Base-by-base conservation (phyloP, 225 moss, liverwort and hornwort genomes). In the Anthoceros angustus region DNA sequence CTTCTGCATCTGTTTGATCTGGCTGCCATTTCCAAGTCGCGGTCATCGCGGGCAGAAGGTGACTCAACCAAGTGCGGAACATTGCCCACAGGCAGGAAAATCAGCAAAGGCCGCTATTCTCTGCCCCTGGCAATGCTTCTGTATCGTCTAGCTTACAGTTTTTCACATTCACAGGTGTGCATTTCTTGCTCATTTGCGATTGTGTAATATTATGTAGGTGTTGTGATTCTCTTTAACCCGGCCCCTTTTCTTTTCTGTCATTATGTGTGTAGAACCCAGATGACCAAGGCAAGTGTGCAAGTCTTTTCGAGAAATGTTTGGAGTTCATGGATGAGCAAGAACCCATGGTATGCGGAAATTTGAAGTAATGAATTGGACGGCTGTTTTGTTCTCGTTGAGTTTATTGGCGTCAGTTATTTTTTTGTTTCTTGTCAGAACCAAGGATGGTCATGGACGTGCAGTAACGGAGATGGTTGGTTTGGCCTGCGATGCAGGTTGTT, bases 321-420 rank as follows among this genome's bases (percentile, higher is more conserved):
- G 92, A 98, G 69, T 98, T 85, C 67, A 89, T 98, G 95, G 89
- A 98, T 67, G 89, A 98, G 72, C 95, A 98, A 79, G 87, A 92
- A 71, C 92, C 92, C 70, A 68, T 92, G 86, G 95, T 98, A 80
- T 42, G 73, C 40, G 68, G 0, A 55, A 61, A 5, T 41, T 23
- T 4, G 10, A 62, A 10, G 26, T 68, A 38, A 16, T 67, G 66
- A 67, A 32, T 63, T 67, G 9, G n/a, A 41, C 32, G 26, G 32
- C 32, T 32, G 32, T 32, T 32, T 32, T 32, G 32, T 32, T 32
- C 32, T 32, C 32, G 32, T 32, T 32, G 32, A 32, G 2, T 32
- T 1, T 32, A 32, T 4, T 32, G 32, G 32, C 32, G 1, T 32
- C 26, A 41, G 23, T 32, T 32, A n/a, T 20, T 41, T 65, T 41